Evolutionary conservation across 2,329 filamentous ascomycete species (phyloP), one percentile per base, ranked within the genome.

Genomic region (Sporothrix curviconia): DNA sequence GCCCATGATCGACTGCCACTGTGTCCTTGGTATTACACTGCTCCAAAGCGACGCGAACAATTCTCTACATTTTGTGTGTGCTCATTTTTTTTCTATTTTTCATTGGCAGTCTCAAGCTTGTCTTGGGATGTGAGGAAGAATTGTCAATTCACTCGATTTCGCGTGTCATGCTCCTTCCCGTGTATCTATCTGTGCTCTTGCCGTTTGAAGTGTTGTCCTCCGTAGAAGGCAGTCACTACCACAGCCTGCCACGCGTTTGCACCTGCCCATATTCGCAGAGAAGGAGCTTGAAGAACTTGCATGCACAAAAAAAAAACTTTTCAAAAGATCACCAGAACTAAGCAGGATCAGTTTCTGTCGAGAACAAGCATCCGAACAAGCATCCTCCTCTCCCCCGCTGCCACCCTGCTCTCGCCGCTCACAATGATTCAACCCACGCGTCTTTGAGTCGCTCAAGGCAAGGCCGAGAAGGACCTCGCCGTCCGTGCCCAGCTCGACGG

Each of bases 391-490:
- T 4, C n/a, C 24, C 15, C n/a, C 15, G 7, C 32, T 1, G 8
- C n/a, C 24, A 36, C 3, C 2, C 6, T 32, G 28, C 28, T 6
- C 28, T 6, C 28, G 11, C 28, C 22, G 17, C 44, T n/a, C 40
- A 49, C 47, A 57, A 83, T 87, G 79, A 84, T 94, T n/a, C 67
- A 86, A 95, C 70, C 86, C 89, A 60, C 80, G 82, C 63, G 89
- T 97, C 70, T 96, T 97, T 72, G 84, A 91, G 68, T 82, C 87
- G 65, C 85, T 99, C 61, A 92, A 96, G 73, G 77, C 81, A 59
- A 92, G 71, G 90, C 96, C 66, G 94, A 97, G 65, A 87, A 95
- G 71, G 94, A 97, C 70, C 80, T 83, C 8, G 78, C 81, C 56
- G 85, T 95, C 56, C 85, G 89, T 67, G 92, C 97, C 76, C 84